Conservation (phyloP, 164 flowering plant species). For the Vitis rotundifolia region DNA sequence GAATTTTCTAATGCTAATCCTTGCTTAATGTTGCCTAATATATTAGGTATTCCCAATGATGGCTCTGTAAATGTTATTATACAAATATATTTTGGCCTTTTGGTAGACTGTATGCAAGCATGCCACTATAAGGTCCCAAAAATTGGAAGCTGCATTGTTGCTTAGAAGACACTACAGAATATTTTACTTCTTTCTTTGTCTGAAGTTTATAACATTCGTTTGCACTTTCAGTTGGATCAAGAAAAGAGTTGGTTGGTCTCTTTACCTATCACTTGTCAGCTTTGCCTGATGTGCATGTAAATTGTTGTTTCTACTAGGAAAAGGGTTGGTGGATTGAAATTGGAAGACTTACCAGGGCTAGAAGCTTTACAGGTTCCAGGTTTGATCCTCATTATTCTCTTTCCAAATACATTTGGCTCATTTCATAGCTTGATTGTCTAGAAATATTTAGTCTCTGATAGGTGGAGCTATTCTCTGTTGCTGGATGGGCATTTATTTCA, state of each 20-base stretch:
- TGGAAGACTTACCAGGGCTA: constrained; percentile 88
- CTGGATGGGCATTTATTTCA: neutral
- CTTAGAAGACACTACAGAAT: too few species aligned
- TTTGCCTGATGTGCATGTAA: neutral
- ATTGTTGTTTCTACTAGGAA: constrained; percentile 52
- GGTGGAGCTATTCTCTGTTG: neutral
- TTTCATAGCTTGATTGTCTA: neutral
- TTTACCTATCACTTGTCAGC: neutral
- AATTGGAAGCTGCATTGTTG: too few species aligned
- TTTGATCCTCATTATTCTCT: constrained; percentile 21
- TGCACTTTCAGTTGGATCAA: neutral
- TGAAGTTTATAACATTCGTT: neutral
- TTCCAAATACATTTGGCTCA: neutral
- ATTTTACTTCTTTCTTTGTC: neutral
- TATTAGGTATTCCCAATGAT: too few species aligned
- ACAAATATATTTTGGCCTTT: too few species aligned
- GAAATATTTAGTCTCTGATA: neutral
- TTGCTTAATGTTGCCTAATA: too few species aligned
- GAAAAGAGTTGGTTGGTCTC: neutral
- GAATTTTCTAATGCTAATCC: too few species aligned
- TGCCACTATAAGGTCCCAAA: too few species aligned
- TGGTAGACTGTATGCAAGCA: too few species aligned
- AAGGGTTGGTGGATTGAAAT: constrained; percentile 90
- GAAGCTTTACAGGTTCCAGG: constrained; percentile 88
- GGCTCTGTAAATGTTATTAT: too few species aligned